Conservation (phyloP, 768 basidiomycete species). For the Pisolithus orientalis region DNA sequence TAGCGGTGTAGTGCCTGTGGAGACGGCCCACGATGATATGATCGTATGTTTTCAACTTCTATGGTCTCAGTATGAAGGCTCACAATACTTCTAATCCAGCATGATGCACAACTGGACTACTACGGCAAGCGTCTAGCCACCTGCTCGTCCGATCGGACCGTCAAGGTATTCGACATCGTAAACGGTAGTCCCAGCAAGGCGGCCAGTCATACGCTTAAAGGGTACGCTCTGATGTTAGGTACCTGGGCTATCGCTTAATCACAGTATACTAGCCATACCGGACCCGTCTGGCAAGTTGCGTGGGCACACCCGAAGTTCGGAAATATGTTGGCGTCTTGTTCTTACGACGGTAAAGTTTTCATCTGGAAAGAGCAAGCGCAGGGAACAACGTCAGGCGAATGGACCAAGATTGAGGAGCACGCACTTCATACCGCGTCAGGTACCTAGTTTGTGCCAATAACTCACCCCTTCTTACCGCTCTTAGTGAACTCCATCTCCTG, state of each 20-base stretch:
- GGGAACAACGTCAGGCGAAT: slow-evolving; percentile 52
- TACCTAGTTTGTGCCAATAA: slow-evolving; percentile 29
- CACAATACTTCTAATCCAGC: slow-evolving; percentile 42
- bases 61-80: background rate
- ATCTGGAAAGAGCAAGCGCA: slow-evolving; percentile 89
- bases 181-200: slow-evolving; percentile 75
- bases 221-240: slow-evolving; percentile 39
- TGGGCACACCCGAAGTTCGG: slow-evolving; percentile 99
- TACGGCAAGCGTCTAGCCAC: slow-evolving; percentile 96
- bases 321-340: slow-evolving; percentile 94
- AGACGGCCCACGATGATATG: slow-evolving; percentile 98
- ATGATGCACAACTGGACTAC: slow-evolving; percentile 97
- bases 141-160: slow-evolving; percentile 91
- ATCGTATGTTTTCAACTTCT: slow-evolving; percentile 50
- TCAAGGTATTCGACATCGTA: slow-evolving; percentile 92
- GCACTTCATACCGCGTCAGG: slow-evolving; percentile 90
- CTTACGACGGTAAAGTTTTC: slow-evolving; percentile 96
- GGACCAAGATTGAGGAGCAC: slow-evolving; percentile 96
- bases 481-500: slow-evolving; percentile 95
- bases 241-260: background rate
- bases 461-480: background rate
- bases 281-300: slow-evolving; percentile 96
- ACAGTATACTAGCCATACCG: slow-evolving; percentile 64
- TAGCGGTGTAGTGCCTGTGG: slow-evolving; percentile 75
- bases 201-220: slow-evolving; percentile 69